phyloP scores from a whole-genome alignment of 371 early-diverging fungal species.

The Mortierella sp. region DNA sequence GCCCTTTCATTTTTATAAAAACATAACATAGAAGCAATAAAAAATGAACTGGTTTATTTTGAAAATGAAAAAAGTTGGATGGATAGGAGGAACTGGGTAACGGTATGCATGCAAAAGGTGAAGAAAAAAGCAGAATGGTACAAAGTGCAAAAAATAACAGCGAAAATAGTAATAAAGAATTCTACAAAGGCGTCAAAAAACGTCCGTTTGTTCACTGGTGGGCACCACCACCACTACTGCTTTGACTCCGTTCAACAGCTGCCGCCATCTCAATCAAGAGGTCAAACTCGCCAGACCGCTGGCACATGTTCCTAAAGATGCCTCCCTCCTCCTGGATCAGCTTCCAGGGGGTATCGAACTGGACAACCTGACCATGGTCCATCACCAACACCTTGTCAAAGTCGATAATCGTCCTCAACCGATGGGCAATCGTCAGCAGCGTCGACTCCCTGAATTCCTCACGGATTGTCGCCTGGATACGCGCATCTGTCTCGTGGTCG shows the following conservation, averaged over 20 bases:
- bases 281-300: constrained; percentile 76
- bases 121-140: background rate
- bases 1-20: background rate
- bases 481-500: constrained; percentile 76
- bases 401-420: constrained; percentile 88
- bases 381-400: constrained; percentile 91
- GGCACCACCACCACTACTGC: constrained; percentile 15
- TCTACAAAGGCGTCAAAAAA: background rate
- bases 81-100: background rate
- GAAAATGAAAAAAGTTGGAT: background rate
- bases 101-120: background rate
- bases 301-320: constrained; percentile 75
- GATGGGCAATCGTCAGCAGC: constrained; percentile 83
- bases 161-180: no score
- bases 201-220: background rate
- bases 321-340: constrained; percentile 69
- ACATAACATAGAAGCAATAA: background rate
- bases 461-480: constrained; percentile 87
- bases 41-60: constrained; percentile 6
- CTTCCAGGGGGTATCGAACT: constrained; percentile 77
- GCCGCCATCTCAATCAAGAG: constrained; percentile 57
- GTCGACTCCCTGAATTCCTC: constrained; percentile 74
- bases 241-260: constrained; percentile 27
- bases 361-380: constrained; percentile 84
- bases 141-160: background rate